phyloP scores from a whole-genome alignment of 2,329 filamentous ascomycete species.

The Xylaria sp. region DNA sequence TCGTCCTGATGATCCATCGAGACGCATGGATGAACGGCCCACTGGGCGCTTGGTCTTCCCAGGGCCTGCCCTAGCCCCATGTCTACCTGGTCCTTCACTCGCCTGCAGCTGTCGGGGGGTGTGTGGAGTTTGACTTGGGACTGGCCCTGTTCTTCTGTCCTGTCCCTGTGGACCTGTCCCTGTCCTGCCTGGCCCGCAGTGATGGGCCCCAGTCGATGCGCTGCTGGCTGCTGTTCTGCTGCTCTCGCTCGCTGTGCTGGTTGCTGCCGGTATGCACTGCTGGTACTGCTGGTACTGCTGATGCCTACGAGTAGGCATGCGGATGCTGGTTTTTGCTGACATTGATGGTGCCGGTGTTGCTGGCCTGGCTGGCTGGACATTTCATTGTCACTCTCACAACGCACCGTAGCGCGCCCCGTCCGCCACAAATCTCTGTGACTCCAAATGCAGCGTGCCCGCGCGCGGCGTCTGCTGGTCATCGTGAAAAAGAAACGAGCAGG shows the following conservation, averaged over 20 bases:
- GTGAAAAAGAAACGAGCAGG: slow-evolving; percentile 13
- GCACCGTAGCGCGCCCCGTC: slow-evolving; percentile 20
- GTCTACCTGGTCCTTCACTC: slow-evolving; percentile 7
- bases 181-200: background rate
- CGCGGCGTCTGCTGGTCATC: slow-evolving; percentile 17
- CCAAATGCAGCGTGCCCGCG: slow-evolving; percentile 15
- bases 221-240: slow-evolving; percentile 8
- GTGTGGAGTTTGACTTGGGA: no score
- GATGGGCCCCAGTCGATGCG: slow-evolving; percentile 12
- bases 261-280: no score
- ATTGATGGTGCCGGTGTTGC: background rate
- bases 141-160: background rate
- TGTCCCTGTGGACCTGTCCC: background rate
- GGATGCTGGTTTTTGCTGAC: background rate
- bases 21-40: slow-evolving; percentile 18
- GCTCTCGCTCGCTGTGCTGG: no score
- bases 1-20: slow-evolving; percentile 19
- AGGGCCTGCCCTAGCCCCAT: slow-evolving; percentile 15
- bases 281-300: no score
- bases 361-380: slow-evolving; percentile 12
- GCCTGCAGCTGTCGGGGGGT: slow-evolving; percentile 18
- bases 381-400: slow-evolving; percentile 13
- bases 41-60: slow-evolving; percentile 17
- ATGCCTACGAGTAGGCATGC: background rate
- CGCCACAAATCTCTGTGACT: slow-evolving; percentile 21